Evolutionary conservation across 2,329 filamentous ascomycete species (phyloP).

Genomic region (Microcyclospora pomicola): DNA sequence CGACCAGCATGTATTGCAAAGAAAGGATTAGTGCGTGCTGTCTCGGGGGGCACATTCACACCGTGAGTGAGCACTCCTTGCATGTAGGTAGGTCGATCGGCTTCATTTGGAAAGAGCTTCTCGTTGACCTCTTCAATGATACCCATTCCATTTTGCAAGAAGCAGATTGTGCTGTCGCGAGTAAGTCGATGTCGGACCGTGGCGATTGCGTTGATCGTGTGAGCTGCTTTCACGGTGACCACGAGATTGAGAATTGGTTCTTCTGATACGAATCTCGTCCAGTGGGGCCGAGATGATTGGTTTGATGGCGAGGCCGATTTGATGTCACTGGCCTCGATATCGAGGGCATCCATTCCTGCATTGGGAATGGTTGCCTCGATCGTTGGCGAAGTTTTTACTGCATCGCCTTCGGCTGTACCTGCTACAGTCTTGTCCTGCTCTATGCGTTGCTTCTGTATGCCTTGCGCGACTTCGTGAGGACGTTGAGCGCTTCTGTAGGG

Average conservation of each 20-base stretch:
- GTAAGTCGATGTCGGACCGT: constrained; percentile 54
- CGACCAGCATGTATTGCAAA: constrained; percentile 43
- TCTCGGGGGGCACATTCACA: constrained; percentile 29
- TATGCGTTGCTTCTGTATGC: constrained; percentile 7
- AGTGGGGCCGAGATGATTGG: too few relatives aligned
- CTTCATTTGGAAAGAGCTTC: constrained; percentile 53
- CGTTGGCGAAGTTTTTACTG: background rate
- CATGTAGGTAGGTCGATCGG: constrained; percentile 59
- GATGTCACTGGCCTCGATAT: too few relatives aligned
- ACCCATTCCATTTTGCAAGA: constrained; percentile 73
- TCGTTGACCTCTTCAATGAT: constrained; percentile 64
- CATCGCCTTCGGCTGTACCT: background rate
- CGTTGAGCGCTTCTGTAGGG: background rate
- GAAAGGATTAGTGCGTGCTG: constrained; percentile 29
- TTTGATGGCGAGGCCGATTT: too few relatives aligned
- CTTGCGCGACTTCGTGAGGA: constrained; percentile 17
- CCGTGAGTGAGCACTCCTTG: constrained; percentile 53
- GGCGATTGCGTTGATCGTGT: constrained; percentile 52
- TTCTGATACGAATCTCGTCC: constrained; percentile 2
- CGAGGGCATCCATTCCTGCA: too few relatives aligned
- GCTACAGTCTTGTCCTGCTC: background rate
- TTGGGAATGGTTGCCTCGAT: background rate
- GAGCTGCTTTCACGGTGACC: constrained; percentile 59
- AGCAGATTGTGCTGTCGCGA: constrained; percentile 54
- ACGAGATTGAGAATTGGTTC: constrained; percentile 59